phyloP scores from a whole-genome alignment of 768 basidiomycete species.

The Kwoniella mangroviensis region DNA sequence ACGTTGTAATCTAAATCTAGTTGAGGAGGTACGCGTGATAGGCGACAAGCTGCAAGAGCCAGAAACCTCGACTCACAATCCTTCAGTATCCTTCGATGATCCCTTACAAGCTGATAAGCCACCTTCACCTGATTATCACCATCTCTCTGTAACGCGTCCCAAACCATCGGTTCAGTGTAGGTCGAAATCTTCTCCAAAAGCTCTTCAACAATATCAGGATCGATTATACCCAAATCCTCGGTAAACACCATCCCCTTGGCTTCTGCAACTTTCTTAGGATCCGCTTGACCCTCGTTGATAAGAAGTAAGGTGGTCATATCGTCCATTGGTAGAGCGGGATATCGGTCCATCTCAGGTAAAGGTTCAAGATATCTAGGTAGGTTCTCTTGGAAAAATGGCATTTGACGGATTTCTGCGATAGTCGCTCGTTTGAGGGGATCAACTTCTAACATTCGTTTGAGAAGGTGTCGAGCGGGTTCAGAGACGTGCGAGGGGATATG shows the following conservation, averaged over 20 bases:
- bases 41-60: background rate
- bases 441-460: conserved; percentile 86
- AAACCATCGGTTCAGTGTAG: conserved; percentile 80
- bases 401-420: conserved; percentile 83
- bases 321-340: conserved; percentile 46
- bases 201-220: conserved; percentile 87
- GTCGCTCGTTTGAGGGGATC: conserved; percentile 96
- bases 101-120: conserved; percentile 89
- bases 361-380: conserved; percentile 80
- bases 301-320: conserved; percentile 45
- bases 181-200: conserved; percentile 72
- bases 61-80: conserved; percentile 68
- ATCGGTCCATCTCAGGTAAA: conserved; percentile 66
- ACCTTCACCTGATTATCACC: conserved; percentile 96
- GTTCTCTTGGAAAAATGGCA: conserved; percentile 86
- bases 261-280: conserved; percentile 49
- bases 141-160: conserved; percentile 79
- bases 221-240: conserved; percentile 88
- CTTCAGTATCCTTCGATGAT: conserved; percentile 80
- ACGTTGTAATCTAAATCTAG: too few species aligned
- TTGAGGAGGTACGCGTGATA: too few species aligned
- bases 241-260: conserved; percentile 64
- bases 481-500: conserved; percentile 82
- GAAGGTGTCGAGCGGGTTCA: conserved; percentile 74
- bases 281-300: conserved; percentile 51